phyloP scores from a whole-genome alignment of 345 rosid species.

The Arabidopsis suecica region DNA sequence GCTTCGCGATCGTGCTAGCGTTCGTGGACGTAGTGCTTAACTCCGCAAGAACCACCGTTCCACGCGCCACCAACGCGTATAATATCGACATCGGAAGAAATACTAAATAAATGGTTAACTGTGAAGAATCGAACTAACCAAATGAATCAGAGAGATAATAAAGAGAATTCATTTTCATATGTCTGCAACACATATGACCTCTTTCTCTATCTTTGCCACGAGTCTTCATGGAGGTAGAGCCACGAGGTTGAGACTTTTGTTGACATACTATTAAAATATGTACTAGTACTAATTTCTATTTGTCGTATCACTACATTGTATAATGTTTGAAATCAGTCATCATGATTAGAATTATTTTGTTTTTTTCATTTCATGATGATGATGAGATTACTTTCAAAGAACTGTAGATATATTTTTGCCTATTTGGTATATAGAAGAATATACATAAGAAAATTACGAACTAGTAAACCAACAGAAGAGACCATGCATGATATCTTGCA shows the following conservation, averaged over 20 bases:
- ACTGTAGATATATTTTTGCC: too few species aligned
- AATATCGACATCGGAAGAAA: constrained; percentile 69
- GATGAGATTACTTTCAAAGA: too few species aligned
- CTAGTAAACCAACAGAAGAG: too few species aligned
- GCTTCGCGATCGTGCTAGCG: constrained; percentile 77
- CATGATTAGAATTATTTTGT: too few species aligned
- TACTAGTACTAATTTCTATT: too few species aligned
- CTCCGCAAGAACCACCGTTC: constrained; percentile 91
- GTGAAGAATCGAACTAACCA: background rate
- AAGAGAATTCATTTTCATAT: background rate
- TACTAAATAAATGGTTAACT: background rate
- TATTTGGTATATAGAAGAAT: too few species aligned
- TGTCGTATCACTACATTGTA: too few species aligned
- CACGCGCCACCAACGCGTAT: constrained; percentile 88
- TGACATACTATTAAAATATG: background rate
- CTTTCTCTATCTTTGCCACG: background rate
- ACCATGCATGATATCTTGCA: too few species aligned
- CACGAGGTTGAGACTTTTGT: background rate
- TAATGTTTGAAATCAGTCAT: too few species aligned
- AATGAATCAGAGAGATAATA: background rate
- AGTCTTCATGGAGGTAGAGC: background rate
- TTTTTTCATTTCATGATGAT: too few species aligned
- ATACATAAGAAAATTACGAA: too few species aligned
- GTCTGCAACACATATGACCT: background rate
- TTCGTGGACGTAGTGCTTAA: constrained; percentile 74